These are phyloP conservation scores for Bodo saltans DNA, from an alignment of 78 protist species.

Conservation along the genomic window DNA sequence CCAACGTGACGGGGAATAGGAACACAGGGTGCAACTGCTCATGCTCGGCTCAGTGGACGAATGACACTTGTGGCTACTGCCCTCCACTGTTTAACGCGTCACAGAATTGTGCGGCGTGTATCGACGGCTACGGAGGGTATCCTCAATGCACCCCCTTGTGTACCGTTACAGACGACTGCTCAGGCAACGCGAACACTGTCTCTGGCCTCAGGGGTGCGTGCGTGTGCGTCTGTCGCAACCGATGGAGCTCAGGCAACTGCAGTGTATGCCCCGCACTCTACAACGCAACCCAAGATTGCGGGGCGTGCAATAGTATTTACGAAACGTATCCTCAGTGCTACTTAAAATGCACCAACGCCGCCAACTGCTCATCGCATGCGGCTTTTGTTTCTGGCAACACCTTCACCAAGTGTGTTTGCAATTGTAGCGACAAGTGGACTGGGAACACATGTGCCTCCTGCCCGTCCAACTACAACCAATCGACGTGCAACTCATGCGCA, in stretches of 20 bases:
- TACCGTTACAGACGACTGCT: not conserved
- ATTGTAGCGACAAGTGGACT: not conserved
- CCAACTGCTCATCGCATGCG: constrained; percentile 13
- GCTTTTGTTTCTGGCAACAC: not conserved
- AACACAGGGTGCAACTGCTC: not conserved
- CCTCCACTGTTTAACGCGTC: not conserved
- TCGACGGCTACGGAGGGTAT: not conserved
- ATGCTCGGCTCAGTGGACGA: not conserved
- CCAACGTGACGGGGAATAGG: not conserved
- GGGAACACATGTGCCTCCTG: not conserved
- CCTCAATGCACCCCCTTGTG: not conserved
- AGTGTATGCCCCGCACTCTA: not conserved
- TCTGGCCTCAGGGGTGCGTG: too few species aligned
- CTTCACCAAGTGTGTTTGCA: not conserved
- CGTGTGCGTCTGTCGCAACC: too few species aligned
- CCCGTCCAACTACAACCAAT: not conserved
- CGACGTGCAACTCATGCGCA: not conserved
- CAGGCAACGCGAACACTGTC: too few species aligned
- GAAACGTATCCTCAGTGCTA: not conserved
- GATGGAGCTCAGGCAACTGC: too few species aligned
- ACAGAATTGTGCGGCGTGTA: not conserved
- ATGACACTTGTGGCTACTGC: not conserved
- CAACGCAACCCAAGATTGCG: not conserved
- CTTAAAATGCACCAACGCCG: not conserved
- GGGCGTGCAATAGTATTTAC: not conserved